Evolutionary conservation across 805 yeast species (phyloP).

Genomic region (Cyberlindnera xishuangbannaensis): DNA sequence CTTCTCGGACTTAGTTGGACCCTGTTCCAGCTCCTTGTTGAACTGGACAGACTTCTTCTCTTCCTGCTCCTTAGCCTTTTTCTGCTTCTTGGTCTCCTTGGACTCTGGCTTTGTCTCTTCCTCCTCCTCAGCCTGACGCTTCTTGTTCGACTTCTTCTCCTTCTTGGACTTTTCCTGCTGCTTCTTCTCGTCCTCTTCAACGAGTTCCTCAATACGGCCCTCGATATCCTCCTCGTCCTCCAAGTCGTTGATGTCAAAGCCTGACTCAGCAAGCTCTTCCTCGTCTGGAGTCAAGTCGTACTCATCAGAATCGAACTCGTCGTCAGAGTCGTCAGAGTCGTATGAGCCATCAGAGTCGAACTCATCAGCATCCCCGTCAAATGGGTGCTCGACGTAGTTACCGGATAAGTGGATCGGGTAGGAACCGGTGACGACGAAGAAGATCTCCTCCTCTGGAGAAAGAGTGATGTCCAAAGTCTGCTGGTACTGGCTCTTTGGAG

Average conservation of each 20-base stretch:
- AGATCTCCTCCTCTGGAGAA: slow-evolving; percentile 89
- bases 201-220: slow-evolving; percentile 67
- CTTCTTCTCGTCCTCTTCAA: slow-evolving; percentile 50
- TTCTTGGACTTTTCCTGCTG: slow-evolving; percentile 24
- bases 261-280: slow-evolving; percentile 50
- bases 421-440: slow-evolving; percentile 93
- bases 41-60: slow-evolving; percentile 70
- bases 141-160: slow-evolving; percentile 31
- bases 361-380: slow-evolving; percentile 57
- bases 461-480: slow-evolving; percentile 88
- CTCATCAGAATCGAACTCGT: slow-evolving; percentile 36
- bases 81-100: slow-evolving; percentile 27
- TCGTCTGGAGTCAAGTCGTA: slow-evolving; percentile 73
- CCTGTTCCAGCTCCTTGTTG: slow-evolving; percentile 88
- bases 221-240: slow-evolving; percentile 62
- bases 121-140: slow-evolving; percentile 43
- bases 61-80: too few relatives aligned
- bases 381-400: slow-evolving; percentile 95
- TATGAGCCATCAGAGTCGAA: slow-evolving; percentile 64
- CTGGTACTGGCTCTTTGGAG: slow-evolving; percentile 81
- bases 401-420: slow-evolving; percentile 90
- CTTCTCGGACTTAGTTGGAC: slow-evolving; percentile 64
- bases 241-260: slow-evolving; percentile 39
- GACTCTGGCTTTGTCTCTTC: slow-evolving; percentile 23
- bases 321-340: slow-evolving; percentile 41